Evolutionary conservation across 2,329 filamentous ascomycete genomes (phyloP), one percentile per base, ranked within the genome.

Genomic region (Phyllosticta paracitricarpa): DNA sequence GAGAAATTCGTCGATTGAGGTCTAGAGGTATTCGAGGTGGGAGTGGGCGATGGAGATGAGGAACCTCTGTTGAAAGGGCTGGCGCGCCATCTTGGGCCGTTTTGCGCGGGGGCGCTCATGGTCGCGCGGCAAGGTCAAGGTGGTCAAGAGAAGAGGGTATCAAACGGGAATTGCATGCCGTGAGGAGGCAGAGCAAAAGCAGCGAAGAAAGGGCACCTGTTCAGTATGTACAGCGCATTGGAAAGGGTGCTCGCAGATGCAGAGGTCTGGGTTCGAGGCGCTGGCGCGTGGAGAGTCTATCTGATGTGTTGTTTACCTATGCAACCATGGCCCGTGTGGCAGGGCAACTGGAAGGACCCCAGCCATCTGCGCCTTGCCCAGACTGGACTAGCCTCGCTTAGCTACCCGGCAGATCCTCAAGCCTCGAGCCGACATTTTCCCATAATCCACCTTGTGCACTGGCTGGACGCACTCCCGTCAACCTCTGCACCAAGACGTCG

Each of bases 1-100:
- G 85, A 79, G 69, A 91, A 84, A 62, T 92, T 79, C 62, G 85
- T 83, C 2, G 91, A 96, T 71, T 90, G 92, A 9, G 91, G 89
- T 66, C 91, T 78, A 57, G 73, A 76, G 65, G 79, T 78, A 59
- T 75, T 68, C 51, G 73, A 72, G 56, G 73, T 59, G 24, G 68
- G 65, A 10, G 65, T 77, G 40, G 84, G 80, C 57, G 89, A 89
- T 24, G 87, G 81, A 17, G 89, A 87, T 54, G 81, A 78, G 59
- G 85, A 78, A 66, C 75, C 84, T 70, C 90, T 84, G 63, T 82
- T 81, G 72, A 96, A 95, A 17, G 89, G 89, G 76, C 90, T 93
- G 72, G 85, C 89, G 69, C 91, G 87, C 79, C 87, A 89, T 72
- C 87, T 83, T 67, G 86, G 84, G 74, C 84, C 83, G 73, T 81